These are phyloP conservation scores for Penicillium robsamsonii DNA, from an alignment of 495 filamentous ascomycete species.

Conservation along the genomic window DNA sequence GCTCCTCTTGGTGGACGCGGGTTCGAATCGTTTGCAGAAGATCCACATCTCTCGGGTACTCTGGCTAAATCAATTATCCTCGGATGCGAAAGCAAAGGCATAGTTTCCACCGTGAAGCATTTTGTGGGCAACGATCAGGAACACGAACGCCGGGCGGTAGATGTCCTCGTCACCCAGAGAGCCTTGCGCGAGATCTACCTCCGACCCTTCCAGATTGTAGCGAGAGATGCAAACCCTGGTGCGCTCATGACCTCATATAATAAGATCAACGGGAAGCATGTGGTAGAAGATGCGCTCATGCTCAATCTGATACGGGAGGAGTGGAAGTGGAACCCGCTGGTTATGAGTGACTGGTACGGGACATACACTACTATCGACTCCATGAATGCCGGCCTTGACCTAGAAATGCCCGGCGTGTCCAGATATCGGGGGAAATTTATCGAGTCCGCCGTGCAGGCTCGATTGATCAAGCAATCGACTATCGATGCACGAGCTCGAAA, in stretches of 20 bases:
- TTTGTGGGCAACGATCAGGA: slow-evolving; percentile 74
- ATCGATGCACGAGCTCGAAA: slow-evolving; percentile 56
- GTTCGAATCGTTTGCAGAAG: slow-evolving; percentile 71
- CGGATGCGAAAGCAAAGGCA: slow-evolving; percentile 58
- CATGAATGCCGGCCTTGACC: slow-evolving; percentile 61
- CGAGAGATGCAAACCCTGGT: slow-evolving; percentile 57
- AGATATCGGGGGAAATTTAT: slow-evolving; percentile 47
- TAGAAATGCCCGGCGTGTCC: slow-evolving; percentile 70
- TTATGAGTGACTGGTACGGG: slow-evolving; percentile 45
- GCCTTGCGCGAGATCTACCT: slow-evolving; percentile 73
- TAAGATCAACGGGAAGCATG: slow-evolving; percentile 67
- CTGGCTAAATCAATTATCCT: slow-evolving; percentile 58
- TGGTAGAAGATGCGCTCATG: slow-evolving; percentile 56
- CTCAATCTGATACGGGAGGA: slow-evolving; percentile 62
- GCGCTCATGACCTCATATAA: slow-evolving; percentile 77
- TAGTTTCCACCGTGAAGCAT: slow-evolving; percentile 67
- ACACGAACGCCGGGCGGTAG: slow-evolving; percentile 57
- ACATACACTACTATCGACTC: slow-evolving; percentile 62
- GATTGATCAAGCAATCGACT: slow-evolving; percentile 50
- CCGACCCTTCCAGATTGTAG: slow-evolving; percentile 67
- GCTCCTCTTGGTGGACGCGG: slow-evolving; percentile 67
- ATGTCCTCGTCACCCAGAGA: slow-evolving; percentile 61
- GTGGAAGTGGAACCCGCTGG: slow-evolving; percentile 57
- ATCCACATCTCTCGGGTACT: slow-evolving; percentile 61
- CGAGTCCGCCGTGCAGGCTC: slow-evolving; percentile 52